Percentiles rank a stretch among this genome's conserved stretches.
Conservation (phyloP, 768 basidiomycete genomes). For the Russula earlei region DNA sequence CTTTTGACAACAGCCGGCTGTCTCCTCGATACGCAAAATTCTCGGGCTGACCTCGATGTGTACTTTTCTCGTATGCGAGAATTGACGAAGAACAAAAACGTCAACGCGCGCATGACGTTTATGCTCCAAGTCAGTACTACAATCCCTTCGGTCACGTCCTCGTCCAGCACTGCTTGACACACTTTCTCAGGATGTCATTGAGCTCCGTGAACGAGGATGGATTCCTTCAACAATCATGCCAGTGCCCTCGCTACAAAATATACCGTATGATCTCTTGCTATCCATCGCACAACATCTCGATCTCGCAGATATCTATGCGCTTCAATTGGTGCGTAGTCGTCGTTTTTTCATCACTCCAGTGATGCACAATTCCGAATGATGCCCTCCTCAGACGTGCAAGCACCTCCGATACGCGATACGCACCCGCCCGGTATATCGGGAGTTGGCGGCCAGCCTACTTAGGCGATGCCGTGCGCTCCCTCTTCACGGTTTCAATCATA, state of each 20-base stretch:
- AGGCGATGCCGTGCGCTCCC: no score
- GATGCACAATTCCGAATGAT: no score
- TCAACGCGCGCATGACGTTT: conserved; percentile 86
- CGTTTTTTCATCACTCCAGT: no score
- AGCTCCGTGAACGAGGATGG: conserved; percentile 82
- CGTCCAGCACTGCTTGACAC: conserved; percentile 2
- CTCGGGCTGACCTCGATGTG: conserved; percentile 78
- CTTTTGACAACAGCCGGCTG: conserved; percentile 83
- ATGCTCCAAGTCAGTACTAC: conserved; percentile 75
- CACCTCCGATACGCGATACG: no score
- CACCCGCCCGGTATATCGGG: no score
- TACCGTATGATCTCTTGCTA: no score
- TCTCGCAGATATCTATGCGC: no score
- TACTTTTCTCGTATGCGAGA: conserved; percentile 90
- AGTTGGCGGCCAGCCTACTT: no score
- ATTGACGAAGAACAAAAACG: conserved; percentile 60
- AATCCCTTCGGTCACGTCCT: background rate
- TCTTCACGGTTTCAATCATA: no score
- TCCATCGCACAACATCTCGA: no score
- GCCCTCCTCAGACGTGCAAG: no score
- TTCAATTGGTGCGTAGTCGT: no score
- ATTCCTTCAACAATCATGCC: conserved; percentile 52
- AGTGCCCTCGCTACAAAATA: conserved; percentile 75
- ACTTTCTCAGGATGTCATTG: conserved; percentile 69
- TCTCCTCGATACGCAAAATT: conserved; percentile 71